A percentile compares a stretch with the other conserved stretches of the same genome.
These are phyloP conservation scores for Aotearoamyces nothofagi DNA, from an alignment of 2,329 filamentous ascomycete species.

Conservation along the genomic window DNA sequence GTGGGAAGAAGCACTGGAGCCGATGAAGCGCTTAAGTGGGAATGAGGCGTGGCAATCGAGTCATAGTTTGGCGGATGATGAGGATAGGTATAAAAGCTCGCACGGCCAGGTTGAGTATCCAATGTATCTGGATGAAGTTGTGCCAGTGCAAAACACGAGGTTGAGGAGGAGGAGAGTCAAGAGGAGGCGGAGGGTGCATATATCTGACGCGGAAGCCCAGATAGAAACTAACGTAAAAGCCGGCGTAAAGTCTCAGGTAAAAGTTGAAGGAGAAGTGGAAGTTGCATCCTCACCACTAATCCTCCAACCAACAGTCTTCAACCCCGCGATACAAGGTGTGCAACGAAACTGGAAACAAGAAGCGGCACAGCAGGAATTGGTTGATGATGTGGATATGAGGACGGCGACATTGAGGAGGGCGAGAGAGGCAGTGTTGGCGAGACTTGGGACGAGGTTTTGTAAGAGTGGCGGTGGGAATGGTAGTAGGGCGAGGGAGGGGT, in stretches of 20 bases:
- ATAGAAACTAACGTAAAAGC: neutral
- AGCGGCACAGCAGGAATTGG: constrained; percentile 36
- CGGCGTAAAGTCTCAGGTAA: constrained; percentile 5
- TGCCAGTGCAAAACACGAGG: too few relatives aligned
- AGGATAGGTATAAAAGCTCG: too few relatives aligned
- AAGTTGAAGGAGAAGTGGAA: constrained; percentile 11
- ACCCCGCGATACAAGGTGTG: constrained; percentile 34
- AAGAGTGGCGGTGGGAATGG: too few relatives aligned
- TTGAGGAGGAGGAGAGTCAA: too few relatives aligned
- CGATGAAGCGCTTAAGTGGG: constrained; percentile 32
- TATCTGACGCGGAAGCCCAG: too few relatives aligned
- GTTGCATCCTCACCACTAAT: constrained; percentile 29
- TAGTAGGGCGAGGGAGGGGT: constrained; percentile 11
- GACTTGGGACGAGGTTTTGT: constrained; percentile 40
- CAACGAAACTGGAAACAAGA: constrained; percentile 43
- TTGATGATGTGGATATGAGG: constrained; percentile 39
- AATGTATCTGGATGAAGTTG: too few relatives aligned
- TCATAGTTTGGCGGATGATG: too few relatives aligned
- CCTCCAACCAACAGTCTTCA: constrained; percentile 36
- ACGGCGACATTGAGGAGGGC: constrained; percentile 39
- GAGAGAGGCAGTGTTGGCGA: constrained; percentile 42
- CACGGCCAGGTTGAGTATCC: neutral
- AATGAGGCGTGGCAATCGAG: constrained; percentile 21
- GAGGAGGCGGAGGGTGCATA: too few relatives aligned
- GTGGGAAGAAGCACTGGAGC: constrained; percentile 73